A percentile compares a stretch with the other conserved stretches of the same genome.
Conservation (phyloP, 2,329 filamentous ascomycete species). For the Myrmaecium sp. region DNA sequence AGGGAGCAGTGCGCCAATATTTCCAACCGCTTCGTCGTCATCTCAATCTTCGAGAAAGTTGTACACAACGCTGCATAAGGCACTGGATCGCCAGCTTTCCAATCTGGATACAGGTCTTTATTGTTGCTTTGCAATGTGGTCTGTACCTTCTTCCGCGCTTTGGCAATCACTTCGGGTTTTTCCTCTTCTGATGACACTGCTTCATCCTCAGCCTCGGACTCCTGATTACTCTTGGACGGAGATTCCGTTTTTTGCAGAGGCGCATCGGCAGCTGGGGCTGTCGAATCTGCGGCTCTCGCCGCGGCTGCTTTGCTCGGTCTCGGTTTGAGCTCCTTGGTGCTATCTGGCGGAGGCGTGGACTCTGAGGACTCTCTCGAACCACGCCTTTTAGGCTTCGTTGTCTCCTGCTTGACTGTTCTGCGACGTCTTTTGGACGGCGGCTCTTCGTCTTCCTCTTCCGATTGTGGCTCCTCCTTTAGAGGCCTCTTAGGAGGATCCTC, state of each 20-base stretch:
- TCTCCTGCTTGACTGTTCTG: no score
- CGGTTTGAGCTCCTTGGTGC: conserved; percentile 6
- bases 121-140: conserved; percentile 49
- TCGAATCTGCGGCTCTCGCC: conserved; percentile 1
- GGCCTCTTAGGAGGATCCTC: conserved; percentile 15
- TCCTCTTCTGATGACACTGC: conserved; percentile 40
- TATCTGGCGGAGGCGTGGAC: conserved; percentile 6
- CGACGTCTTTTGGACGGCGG: conserved; percentile 19
- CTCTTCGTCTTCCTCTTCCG: conserved; percentile 20
- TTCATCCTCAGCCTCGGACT: conserved; percentile 18
- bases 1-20: conserved; percentile 80
- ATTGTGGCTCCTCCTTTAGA: conserved; percentile 12
- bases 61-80: conserved; percentile 89
- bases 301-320: conserved; percentile 1
- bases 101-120: conserved; percentile 85
- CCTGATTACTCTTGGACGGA: neutral
- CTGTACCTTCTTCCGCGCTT: conserved; percentile 67
- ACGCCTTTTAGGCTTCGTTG: no score
- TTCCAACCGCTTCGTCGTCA: conserved; percentile 79
- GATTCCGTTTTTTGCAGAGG: conserved; percentile 1
- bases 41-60: conserved; percentile 86
- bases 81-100: conserved; percentile 74
- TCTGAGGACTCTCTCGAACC: no score
- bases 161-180: conserved; percentile 54
- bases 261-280: conserved; percentile 1